A percentile compares a stretch with the other conserved stretches of the same genome.
phyloP scores from a whole-genome alignment of 2,329 filamentous ascomycete species.

The Hysterium pulicare region DNA sequence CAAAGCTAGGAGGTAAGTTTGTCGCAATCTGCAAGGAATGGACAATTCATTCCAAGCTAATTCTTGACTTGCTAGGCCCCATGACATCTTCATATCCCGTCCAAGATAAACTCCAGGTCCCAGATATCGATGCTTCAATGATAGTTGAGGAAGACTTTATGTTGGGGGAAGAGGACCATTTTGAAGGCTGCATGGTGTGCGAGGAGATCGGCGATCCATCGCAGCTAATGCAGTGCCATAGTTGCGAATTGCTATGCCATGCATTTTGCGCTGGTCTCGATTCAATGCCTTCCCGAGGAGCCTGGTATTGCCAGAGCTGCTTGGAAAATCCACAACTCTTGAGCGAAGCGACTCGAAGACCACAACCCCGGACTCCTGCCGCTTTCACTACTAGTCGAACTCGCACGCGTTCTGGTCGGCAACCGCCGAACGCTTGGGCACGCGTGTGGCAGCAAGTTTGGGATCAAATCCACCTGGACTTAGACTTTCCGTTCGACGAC shows the following conservation, averaged over 20 bases:
- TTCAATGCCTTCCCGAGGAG: conserved; percentile 63
- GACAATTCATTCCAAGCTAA: conserved; percentile 7
- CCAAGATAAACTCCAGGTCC: conserved; percentile 82
- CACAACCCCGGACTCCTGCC: conserved; percentile 25
- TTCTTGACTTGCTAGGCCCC: conserved; percentile 43
- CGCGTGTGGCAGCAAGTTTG: conserved; percentile 87
- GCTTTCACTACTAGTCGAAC: conserved; percentile 28
- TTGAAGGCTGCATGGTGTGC: conserved; percentile 79
- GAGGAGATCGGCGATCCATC: conserved; percentile 77
- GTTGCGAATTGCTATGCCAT: conserved; percentile 85
- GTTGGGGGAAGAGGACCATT: conserved; percentile 40
- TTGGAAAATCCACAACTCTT: conserved; percentile 37
- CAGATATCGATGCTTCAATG: conserved; percentile 80
- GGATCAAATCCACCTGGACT: conserved; percentile 71
- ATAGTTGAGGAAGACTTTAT: conserved; percentile 68
- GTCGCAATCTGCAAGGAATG: conserved; percentile 15
- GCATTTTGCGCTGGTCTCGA: conserved; percentile 87
- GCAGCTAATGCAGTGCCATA: conserved; percentile 83
- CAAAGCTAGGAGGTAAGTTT: conserved; percentile 71
- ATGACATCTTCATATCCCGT: conserved; percentile 62
- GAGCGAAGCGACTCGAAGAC: conserved; percentile 33
- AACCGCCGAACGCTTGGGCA: conserved; percentile 53
- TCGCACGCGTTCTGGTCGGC: conserved; percentile 28
- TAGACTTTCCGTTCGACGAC: conserved; percentile 82
- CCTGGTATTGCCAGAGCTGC: conserved; percentile 93